phyloP scores from a whole-genome alignment of 116 monocot genomes.

The Zostera marina region DNA sequence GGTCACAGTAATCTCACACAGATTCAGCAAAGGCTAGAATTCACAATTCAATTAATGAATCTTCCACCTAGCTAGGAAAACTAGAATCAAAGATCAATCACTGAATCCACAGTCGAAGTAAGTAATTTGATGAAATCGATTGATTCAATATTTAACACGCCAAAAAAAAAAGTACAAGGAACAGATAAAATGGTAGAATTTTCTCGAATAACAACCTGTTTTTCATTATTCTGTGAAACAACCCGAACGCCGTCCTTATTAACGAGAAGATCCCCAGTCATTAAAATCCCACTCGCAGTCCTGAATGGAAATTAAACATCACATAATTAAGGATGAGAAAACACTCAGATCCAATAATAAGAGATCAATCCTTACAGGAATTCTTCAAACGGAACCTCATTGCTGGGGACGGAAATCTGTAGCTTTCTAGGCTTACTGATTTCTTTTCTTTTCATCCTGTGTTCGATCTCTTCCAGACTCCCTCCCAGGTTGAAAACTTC shows the following conservation, averaged over 20 bases:
- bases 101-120: too few species aligned
- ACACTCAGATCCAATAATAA: background rate
- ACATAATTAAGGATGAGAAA: background rate
- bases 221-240: slow-evolving; percentile 10
- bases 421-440: background rate
- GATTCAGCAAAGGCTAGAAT: too few species aligned
- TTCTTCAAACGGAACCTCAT: slow-evolving; percentile 5
- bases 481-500: too few species aligned
- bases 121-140: too few species aligned
- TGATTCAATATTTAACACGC: background rate
- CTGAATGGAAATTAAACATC: slow-evolving; percentile 10
- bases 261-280: slow-evolving; percentile 25
- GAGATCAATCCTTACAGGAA: slow-evolving; percentile 11
- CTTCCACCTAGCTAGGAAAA: too few species aligned
- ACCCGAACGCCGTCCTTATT: slow-evolving; percentile 32
- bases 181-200: background rate
- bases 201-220: slow-evolving; percentile 2
- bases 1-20: too few species aligned
- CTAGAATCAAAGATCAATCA: too few species aligned
- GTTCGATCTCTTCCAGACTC: too few species aligned
- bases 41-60: too few species aligned
- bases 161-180: background rate
- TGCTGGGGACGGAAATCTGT: slow-evolving; percentile 11
- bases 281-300: slow-evolving; percentile 21
- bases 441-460: background rate